phyloP scores from a whole-genome alignment of 306 rosid genomes.

The Castanopsis chinensis region DNA sequence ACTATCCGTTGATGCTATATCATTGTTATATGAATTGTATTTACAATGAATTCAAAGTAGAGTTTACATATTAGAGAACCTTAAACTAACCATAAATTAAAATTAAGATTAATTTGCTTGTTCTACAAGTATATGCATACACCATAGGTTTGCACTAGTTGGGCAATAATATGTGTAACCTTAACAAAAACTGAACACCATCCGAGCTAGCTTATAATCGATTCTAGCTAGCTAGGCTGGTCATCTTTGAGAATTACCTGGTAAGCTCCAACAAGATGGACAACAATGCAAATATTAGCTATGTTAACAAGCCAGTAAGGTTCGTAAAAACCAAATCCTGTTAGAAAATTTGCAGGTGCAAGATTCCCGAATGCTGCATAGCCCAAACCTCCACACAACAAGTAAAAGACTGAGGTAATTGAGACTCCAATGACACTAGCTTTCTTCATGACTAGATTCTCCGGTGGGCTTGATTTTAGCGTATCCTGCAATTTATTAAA shows the following conservation, averaged over 20 bases:
- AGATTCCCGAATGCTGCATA: constrained; percentile 49
- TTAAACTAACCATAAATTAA: no score
- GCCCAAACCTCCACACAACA: constrained; percentile 38
- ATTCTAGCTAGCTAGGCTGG: no score
- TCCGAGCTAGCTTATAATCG: neutral
- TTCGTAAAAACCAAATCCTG: constrained; percentile 63
- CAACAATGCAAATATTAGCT: constrained; percentile 36
- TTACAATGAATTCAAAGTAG: no score
- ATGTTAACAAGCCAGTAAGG: constrained; percentile 49
- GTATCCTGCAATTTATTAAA: constrained; percentile 31
- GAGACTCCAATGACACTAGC: constrained; percentile 9
- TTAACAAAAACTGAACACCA: no score
- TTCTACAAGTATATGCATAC: no score
- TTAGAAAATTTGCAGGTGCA: constrained; percentile 53
- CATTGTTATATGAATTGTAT: no score
- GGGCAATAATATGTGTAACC: no score
- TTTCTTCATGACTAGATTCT: constrained; percentile 42
- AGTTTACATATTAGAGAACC: no score
- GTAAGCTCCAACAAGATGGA: constrained; percentile 48
- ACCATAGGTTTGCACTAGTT: no score
- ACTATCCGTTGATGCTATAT: no score
- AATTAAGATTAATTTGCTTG: no score
- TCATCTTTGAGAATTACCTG: constrained; percentile 31
- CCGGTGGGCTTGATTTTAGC: constrained; percentile 48
- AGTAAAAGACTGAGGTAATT: constrained; percentile 30